phyloP scores from a whole-genome alignment of 1,284 basidiomycete species.

The Sporisorium reilianum region DNA sequence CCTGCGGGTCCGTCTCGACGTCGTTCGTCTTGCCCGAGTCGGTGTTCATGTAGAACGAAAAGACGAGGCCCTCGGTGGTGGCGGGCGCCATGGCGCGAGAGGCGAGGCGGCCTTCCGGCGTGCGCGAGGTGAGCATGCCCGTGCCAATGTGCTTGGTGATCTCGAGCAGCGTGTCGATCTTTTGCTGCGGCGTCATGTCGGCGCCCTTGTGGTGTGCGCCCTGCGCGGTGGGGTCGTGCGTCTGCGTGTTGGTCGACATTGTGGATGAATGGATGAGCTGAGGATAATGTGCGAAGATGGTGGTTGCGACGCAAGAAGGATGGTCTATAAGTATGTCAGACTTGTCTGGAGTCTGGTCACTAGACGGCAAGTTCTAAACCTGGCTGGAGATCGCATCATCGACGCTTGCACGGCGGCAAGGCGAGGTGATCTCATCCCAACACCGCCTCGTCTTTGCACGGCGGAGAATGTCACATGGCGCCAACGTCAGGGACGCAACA shows the following conservation, averaged over 20 bases:
- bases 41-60: slow-evolving; percentile 59
- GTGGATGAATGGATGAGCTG: neutral
- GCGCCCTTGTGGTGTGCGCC: slow-evolving; percentile 41
- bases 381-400: slow-evolving; percentile 2
- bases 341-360: too few species aligned
- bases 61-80: slow-evolving; percentile 73
- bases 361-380: neutral
- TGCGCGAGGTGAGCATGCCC: slow-evolving; percentile 83
- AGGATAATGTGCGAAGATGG: neutral
- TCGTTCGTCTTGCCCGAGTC: slow-evolving; percentile 63
- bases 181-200: slow-evolving; percentile 49
- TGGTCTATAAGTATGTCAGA: too few species aligned
- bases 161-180: slow-evolving; percentile 52
- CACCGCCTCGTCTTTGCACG: too few species aligned
- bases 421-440: slow-evolving; percentile 13
- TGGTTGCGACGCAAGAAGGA: neutral
- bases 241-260: slow-evolving; percentile 45
- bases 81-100: slow-evolving; percentile 85
- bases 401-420: neutral
- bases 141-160: slow-evolving; percentile 55
- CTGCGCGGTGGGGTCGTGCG: slow-evolving; percentile 56
- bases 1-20: slow-evolving; percentile 51
- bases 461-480: slow-evolving; percentile 4
- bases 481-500: neutral
- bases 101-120: slow-evolving; percentile 81